Percentiles rank a stretch among this genome's conserved stretches.
phyloP scores from a whole-genome alignment of 768 basidiomycete genomes.

The Mycena rebaudengoi region DNA sequence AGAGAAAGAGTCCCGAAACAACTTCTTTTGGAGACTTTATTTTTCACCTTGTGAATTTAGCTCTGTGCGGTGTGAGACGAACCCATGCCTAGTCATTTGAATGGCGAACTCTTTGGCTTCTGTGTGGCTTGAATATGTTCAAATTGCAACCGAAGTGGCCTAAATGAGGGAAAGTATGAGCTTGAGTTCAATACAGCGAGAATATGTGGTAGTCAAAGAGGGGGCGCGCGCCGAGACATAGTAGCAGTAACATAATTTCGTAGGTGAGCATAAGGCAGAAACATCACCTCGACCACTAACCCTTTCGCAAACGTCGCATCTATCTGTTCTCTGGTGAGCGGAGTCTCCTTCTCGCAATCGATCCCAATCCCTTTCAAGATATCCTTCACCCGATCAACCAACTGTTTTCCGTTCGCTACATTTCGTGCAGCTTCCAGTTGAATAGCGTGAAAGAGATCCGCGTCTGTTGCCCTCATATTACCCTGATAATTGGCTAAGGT shows the following conservation, averaged over 20 bases:
- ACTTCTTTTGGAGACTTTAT: too few relatives aligned
- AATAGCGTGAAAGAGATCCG: neutral
- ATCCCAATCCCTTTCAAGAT: neutral
- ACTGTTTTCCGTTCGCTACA: neutral
- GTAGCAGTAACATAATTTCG: neutral
- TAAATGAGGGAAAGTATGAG: too few relatives aligned
- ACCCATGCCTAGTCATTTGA: too few relatives aligned
- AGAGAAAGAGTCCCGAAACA: too few relatives aligned
- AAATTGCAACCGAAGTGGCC: too few relatives aligned
- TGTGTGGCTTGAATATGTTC: too few relatives aligned
- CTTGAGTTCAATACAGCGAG: too few relatives aligned
- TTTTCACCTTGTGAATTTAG: too few relatives aligned
- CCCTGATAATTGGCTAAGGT: neutral
- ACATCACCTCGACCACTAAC: neutral
- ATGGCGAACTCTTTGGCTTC: too few relatives aligned
- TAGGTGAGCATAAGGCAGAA: neutral
- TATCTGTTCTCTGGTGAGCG: neutral
- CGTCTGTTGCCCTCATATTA: neutral
- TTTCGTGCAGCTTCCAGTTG: neutral
- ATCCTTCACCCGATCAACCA: neutral
- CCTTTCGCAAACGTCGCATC: neutral
- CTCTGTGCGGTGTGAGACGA: too few relatives aligned
- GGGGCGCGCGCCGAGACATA: too few relatives aligned
- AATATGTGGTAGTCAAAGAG: too few relatives aligned
- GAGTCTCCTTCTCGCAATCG: neutral